Conservation (phyloP, 2,329 filamentous ascomycete species). For the Colletotrichum sp. region DNA sequence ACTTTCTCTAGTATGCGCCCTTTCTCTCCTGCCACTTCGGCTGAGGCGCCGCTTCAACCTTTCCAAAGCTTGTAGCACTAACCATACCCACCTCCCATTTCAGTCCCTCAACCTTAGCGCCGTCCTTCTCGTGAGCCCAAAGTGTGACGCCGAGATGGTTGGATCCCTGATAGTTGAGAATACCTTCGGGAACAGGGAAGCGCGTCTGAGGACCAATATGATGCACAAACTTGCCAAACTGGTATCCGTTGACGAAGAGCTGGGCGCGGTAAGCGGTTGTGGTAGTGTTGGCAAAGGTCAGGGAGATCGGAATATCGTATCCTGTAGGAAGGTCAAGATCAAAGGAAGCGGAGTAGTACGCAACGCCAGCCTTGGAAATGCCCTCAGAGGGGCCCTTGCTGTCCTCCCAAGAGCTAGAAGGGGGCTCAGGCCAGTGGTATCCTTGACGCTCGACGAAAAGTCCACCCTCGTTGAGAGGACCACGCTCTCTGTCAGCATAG, state of each 20-base stretch:
- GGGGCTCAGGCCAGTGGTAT: constrained; percentile 57
- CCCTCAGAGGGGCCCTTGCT: constrained; percentile 37
- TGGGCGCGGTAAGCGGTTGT: constrained; percentile 55
- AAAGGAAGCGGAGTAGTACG: constrained; percentile 59
- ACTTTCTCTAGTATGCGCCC: constrained; percentile 37
- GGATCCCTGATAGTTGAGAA: constrained; percentile 68
- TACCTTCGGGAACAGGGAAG: constrained; percentile 72
- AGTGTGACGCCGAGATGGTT: constrained; percentile 72
- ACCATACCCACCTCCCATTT: constrained; percentile 41
- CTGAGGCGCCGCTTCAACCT: constrained; percentile 45
- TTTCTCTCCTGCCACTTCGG: constrained; percentile 45
- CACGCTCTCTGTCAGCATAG: constrained; percentile 59
- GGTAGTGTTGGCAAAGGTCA: constrained; percentile 54
- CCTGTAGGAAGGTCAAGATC: constrained; percentile 54
- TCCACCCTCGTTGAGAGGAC: constrained; percentile 66
- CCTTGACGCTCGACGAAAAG: constrained; percentile 62
- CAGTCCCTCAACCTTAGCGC: constrained; percentile 41
- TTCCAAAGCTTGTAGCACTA: constrained; percentile 48
- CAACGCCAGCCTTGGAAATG: constrained; percentile 52
- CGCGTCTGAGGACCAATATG: constrained; percentile 72
- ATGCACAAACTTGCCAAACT: constrained; percentile 60
- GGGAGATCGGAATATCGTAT: constrained; percentile 62
- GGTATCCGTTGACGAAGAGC: constrained; percentile 74
- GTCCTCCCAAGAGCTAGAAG: constrained; percentile 45
- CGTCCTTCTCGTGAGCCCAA: constrained; percentile 64